These are phyloP conservation scores for Hanseniaspora osmophila DNA, from an alignment of 805 yeast species.

Conservation along the genomic window DNA sequence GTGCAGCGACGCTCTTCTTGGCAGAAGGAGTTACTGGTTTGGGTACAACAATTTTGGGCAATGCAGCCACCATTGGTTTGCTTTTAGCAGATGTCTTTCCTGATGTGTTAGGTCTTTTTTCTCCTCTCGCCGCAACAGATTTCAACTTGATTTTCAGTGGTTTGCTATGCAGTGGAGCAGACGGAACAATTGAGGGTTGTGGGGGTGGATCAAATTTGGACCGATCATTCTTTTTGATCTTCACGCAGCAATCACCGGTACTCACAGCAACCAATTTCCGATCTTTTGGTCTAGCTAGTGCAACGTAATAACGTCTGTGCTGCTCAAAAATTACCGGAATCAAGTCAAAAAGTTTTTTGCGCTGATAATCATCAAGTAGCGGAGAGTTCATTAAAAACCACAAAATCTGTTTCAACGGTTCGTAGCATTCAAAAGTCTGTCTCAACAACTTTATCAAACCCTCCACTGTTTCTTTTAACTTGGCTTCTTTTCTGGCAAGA, in stretches of 20 bases:
- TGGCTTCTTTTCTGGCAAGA: conserved; percentile 10
- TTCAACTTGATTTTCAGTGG: background rate
- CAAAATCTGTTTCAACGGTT: conserved; percentile 41
- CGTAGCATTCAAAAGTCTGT: conserved; percentile 25
- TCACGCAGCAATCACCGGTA: conserved; percentile 1
- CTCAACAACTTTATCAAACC: conserved; percentile 17
- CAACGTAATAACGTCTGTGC: conserved; percentile 44
- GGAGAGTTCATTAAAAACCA: conserved; percentile 58
- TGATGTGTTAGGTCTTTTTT: background rate
- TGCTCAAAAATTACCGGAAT: conserved; percentile 54
- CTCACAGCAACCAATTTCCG: conserved; percentile 30
- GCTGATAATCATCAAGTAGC: conserved; percentile 41
- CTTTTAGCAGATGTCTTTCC: background rate
- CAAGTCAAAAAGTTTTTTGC: conserved; percentile 48
- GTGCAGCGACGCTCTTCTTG: too few relatives aligned
- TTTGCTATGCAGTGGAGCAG: background rate
- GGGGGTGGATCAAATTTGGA: conserved; percentile 4
- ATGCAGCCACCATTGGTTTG: too few relatives aligned
- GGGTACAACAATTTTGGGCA: background rate
- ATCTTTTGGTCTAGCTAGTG: conserved; percentile 48
- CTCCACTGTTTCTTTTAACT: conserved; percentile 15
- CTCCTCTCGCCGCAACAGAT: background rate
- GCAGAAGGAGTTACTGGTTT: background rate
- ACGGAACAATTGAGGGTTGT: conserved; percentile 1
- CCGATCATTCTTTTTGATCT: background rate